Evolutionary conservation across 768 basidiomycete genomes (phyloP).

Genomic region (Mycena rosella): DNA sequence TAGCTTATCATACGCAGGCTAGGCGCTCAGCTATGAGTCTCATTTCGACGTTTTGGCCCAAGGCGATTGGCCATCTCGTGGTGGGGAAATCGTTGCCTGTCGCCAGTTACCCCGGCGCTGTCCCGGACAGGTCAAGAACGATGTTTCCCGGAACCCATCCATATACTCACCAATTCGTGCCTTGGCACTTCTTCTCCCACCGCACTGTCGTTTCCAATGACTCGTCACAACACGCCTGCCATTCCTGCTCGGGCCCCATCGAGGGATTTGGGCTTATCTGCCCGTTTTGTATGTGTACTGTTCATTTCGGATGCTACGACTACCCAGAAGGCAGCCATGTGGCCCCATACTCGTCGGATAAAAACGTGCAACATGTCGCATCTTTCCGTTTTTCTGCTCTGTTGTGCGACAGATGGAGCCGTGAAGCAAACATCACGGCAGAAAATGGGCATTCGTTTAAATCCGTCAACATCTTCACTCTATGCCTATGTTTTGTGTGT

Average conservation of each 20-base stretch:
- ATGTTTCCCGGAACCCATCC: constrained; percentile 47
- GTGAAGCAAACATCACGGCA: constrained; percentile 34
- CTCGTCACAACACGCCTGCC: constrained; percentile 61
- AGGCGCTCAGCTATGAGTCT: constrained; percentile 68
- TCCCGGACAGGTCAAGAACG: constrained; percentile 16
- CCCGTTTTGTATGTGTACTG: constrained; percentile 73
- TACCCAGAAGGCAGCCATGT: constrained; percentile 72
- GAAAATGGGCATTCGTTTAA: constrained; percentile 65
- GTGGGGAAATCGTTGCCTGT: constrained; percentile 66
- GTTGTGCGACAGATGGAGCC: constrained; percentile 48
- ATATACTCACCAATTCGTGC: constrained; percentile 73
- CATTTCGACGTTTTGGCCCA: constrained; percentile 76
- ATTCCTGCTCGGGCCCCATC: constrained; percentile 66
- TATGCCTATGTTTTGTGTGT: constrained; percentile 80
- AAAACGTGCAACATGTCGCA: constrained; percentile 66
- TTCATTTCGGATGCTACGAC: constrained; percentile 87
- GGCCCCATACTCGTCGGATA: constrained; percentile 64
- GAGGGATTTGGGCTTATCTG: constrained; percentile 81
- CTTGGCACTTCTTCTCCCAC: constrained; percentile 67
- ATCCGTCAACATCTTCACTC: constrained; percentile 75
- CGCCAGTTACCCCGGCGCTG: constrained; percentile 47
- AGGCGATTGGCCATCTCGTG: constrained; percentile 73
- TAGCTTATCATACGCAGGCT: constrained; percentile 74
- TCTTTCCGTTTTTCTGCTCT: constrained; percentile 72
- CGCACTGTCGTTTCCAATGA: constrained; percentile 45